Evolutionary conservation across 305 asterid genomes (phyloP).

Genomic region (Euphrasia arctica): DNA sequence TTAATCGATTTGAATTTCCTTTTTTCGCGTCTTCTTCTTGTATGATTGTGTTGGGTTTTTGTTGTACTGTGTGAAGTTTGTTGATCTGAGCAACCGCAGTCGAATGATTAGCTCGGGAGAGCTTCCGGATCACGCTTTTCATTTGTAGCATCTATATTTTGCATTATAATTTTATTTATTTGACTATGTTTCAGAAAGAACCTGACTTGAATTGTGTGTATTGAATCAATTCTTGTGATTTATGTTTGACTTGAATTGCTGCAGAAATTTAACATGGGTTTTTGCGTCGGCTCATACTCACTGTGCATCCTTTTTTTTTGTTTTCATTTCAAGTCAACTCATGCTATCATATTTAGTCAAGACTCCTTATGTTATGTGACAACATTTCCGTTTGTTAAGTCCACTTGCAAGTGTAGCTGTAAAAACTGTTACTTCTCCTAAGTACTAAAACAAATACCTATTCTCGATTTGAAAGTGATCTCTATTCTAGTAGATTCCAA

Average conservation of each 20-base stretch:
- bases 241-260: constrained; percentile 21
- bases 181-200: constrained; percentile 1
- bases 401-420: constrained; percentile 6
- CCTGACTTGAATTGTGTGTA: constrained; percentile 19
- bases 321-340: constrained; percentile 26
- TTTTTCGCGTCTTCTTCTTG: constrained; percentile 13
- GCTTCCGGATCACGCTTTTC: too few relatives aligned
- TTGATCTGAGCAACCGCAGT: constrained; percentile 35
- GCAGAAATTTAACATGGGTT: constrained; percentile 17
- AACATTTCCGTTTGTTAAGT: background rate
- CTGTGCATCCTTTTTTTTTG: constrained; percentile 10
- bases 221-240: constrained; percentile 20
- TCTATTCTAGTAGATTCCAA: constrained; percentile 1
- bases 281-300: background rate
- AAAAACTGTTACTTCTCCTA: constrained; percentile 5
- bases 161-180: too few relatives aligned
- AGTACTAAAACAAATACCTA: background rate
- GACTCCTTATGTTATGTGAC: constrained; percentile 6
- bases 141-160: too few relatives aligned
- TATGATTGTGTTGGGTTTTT: constrained; percentile 7
- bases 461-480: background rate
- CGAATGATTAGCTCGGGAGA: too few relatives aligned
- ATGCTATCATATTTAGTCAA: constrained; percentile 13
- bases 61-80: constrained; percentile 21
- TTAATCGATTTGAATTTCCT: constrained; percentile 24